Evolutionary conservation across 768 basidiomycete species (phyloP), one percentile per base, ranked within the genome.

Genomic region (Candolleomyces efflorescens): DNA sequence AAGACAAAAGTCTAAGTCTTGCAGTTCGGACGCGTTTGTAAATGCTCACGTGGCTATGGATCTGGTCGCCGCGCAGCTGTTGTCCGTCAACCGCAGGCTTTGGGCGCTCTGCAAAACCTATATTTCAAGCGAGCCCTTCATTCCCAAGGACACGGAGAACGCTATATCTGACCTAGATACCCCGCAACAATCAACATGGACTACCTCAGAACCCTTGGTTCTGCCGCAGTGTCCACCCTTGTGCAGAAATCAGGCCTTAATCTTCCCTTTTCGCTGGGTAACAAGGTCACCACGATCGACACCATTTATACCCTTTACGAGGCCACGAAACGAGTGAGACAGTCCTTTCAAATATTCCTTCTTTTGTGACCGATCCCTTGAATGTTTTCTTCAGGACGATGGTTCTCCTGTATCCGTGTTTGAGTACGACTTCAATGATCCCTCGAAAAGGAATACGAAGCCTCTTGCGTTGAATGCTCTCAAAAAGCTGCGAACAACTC

Each of bases 201-300:
- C 62, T 91, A 92, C 66, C 73, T 94, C 58, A 80, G 90, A 63
- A 91, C 78, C 32, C 78, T 94, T 15, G 92, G 92, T 37, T 90
- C 89, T 54, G 90, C 85, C 46, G 94, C 94, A 6, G 94, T 91
- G 45, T 94, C 90, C 41, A 85, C 87, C 7, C 80, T 97, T n/a
- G 91, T 98, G 2, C 89, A 92, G 65, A 96, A 94, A 66, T 94
- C 94, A 7, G 94, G 94, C 23, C 80, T 98, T 13, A 89, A 89
- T 62, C 78, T 95, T 22, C 94, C 95, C 0, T 98, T 96, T 67
- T 82, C 86, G 3, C 80, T 97, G 4, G 94, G 94, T 37, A 67
- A 79, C 26, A 89, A 89, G 62, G 82, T 92, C 48, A 69, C 79
- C 4, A 81, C 84, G 20, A 78, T 84, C 56, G 91, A 84, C 57